Conservation (phyloP, 495 filamentous ascomycete species). For the Podospora tetraspora region DNA sequence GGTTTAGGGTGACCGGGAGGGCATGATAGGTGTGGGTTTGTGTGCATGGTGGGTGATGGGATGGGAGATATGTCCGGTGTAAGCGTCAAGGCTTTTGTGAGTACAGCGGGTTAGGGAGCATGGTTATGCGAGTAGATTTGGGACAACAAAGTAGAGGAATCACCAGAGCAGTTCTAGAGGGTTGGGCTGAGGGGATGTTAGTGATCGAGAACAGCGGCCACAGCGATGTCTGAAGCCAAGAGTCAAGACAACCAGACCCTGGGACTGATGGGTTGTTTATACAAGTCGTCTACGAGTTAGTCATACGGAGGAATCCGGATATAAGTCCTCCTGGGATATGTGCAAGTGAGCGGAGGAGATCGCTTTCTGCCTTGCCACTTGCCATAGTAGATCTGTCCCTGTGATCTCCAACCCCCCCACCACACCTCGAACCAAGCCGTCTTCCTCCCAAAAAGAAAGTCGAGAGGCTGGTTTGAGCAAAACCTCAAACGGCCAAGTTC, state of each 20-base stretch:
- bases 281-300: not conserved
- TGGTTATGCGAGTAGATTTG: not conserved
- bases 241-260: not conserved
- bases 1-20: conserved; percentile 56
- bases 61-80: not conserved
- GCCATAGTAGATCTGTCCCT: not conserved
- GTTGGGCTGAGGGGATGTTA: not conserved
- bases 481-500: not conserved
- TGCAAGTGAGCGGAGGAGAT: too few species aligned
- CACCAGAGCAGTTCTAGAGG: not conserved
- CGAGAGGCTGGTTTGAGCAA: not conserved
- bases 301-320: not conserved
- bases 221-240: not conserved
- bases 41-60: not conserved
- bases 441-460: not conserved
- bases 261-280: not conserved
- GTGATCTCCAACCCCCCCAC: not conserved
- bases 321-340: too few species aligned
- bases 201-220: not conserved
- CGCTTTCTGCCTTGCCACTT: not conserved
- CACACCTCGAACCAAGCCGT: not conserved
- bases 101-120: not conserved
- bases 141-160: not conserved
- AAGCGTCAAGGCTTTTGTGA: not conserved
- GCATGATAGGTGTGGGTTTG: not conserved